Percentiles rank a stretch among this genome's conserved stretches.
Evolutionary conservation across 345 rosid genomes (phyloP).

Genomic region (Bruguiera gymnorhiza): DNA sequence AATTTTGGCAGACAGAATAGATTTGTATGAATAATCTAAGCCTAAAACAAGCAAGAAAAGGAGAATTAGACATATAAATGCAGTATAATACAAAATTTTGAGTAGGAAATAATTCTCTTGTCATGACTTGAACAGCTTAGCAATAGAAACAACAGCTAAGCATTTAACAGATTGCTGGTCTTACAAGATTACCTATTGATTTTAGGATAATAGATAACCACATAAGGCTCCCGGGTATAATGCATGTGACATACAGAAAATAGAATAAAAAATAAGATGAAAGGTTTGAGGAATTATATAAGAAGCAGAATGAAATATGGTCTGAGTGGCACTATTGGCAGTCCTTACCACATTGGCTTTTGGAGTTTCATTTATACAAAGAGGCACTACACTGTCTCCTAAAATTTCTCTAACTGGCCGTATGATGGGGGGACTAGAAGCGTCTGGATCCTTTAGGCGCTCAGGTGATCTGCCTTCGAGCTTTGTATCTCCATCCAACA

Average conservation of each 20-base stretch:
- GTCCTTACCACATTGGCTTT: slow-evolving; percentile 55
- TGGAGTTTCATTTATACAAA: slow-evolving; percentile 82
- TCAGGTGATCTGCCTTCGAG: slow-evolving; percentile 74
- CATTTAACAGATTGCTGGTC: no score
- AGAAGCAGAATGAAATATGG: slow-evolving; percentile 24
- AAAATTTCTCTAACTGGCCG: slow-evolving; percentile 92
- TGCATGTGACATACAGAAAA: not conserved
- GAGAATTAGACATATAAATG: no score
- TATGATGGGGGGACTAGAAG: slow-evolving; percentile 71
- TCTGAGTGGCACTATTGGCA: slow-evolving; percentile 39
- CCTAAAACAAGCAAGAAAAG: no score
- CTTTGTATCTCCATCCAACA: slow-evolving; percentile 53
- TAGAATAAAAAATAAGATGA: not conserved
- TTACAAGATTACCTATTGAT: no score
- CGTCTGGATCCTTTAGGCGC: slow-evolving; percentile 49
- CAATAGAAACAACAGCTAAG: no score
- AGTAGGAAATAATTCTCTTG: no score
- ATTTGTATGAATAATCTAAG: no score
- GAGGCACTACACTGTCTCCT: slow-evolving; percentile 80
- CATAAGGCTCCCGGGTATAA: not conserved
- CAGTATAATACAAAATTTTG: no score
- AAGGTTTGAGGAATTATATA: not conserved
- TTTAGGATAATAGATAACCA: no score
- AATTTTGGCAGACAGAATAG: no score
- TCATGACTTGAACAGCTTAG: no score